A percentile compares a stretch with the other conserved stretches of the same genome.
Conservation (phyloP, 495 filamentous ascomycete species). For the Aspergillus sparsus region DNA sequence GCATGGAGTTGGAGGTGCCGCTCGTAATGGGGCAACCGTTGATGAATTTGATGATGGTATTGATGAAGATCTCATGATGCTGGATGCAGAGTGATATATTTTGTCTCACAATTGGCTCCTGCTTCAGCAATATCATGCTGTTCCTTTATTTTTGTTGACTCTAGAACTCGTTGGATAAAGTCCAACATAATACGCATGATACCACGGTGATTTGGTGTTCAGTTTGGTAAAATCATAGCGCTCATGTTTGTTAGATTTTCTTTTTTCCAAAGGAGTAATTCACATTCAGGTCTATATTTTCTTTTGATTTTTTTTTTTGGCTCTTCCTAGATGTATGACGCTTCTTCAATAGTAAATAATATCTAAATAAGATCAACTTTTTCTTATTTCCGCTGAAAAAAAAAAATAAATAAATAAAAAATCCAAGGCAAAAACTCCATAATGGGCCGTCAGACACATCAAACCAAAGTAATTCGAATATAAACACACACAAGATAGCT, state of each 20-base stretch:
- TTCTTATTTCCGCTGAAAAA: conserved; percentile 45
- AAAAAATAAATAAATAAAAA: background rate
- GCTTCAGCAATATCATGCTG: background rate
- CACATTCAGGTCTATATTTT: background rate
- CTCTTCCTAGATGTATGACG: conserved; percentile 9
- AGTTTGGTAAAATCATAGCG: conserved; percentile 4
- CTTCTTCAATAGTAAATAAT: background rate
- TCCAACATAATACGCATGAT: conserved; percentile 22
- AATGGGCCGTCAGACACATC: conserved; percentile 33
- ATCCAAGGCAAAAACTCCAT: conserved; percentile 33
- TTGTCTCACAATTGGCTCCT: no score
- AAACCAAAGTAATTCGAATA: conserved; percentile 23
- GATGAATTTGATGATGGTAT: conserved; percentile 65
- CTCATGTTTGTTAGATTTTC: background rate
- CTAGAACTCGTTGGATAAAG: background rate
- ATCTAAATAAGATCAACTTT: conserved; percentile 38
- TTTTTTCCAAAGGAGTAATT: background rate
- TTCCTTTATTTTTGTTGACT: background rate
- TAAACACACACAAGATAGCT: conserved; percentile 27
- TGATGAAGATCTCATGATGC: conserved; percentile 61
- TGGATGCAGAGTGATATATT: conserved; percentile 53
- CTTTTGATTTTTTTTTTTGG: conserved; percentile 12
- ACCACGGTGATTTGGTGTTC: conserved; percentile 24
- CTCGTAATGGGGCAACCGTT: conserved; percentile 19
- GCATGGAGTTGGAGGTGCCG: conserved; percentile 26